Evolutionary conservation across 169 alveolate species (phyloP).

Genomic region (Cryptosporidium meleagridis): DNA sequence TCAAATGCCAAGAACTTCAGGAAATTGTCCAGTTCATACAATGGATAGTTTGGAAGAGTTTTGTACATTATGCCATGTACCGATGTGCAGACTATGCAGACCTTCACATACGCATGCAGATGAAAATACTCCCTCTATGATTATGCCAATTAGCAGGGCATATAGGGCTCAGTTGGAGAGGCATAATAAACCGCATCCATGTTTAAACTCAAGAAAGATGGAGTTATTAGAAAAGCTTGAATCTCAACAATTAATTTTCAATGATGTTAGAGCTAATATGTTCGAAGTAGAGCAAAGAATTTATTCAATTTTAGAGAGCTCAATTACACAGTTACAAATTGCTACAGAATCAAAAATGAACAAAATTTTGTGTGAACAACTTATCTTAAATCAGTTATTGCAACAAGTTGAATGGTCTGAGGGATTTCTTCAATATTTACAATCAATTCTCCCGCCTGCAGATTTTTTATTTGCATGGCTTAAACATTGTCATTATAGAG

Average conservation of each 20-base stretch:
- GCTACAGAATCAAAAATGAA: conserved; percentile 84
- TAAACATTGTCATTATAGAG: conserved; percentile 80
- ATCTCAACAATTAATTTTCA: conserved; percentile 75
- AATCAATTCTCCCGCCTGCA: conserved; percentile 85
- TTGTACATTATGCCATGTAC: conserved; percentile 84
- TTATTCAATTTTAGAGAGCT: conserved; percentile 82
- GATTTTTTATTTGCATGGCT: conserved; percentile 86
- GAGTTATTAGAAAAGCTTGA: conserved; percentile 76
- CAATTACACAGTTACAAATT: conserved; percentile 81
- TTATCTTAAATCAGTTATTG: conserved; percentile 81
- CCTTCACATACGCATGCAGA: conserved; percentile 84
- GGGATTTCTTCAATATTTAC: conserved; percentile 80
- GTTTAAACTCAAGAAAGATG: conserved; percentile 76
- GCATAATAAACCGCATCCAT: conserved; percentile 77
- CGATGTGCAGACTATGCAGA: conserved; percentile 86
- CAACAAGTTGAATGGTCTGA: conserved; percentile 85
- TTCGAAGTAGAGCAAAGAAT: conserved; percentile 83
- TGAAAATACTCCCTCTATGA: conserved; percentile 72
- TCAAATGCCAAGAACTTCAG: conserved; percentile 85
- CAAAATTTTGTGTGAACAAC: conserved; percentile 81
- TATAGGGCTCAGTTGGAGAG: conserved; percentile 79
- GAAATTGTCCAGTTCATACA: conserved; percentile 83
- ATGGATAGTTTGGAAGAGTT: conserved; percentile 80
- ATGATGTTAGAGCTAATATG: conserved; percentile 80
- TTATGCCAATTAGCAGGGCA: conserved; percentile 80